These are phyloP conservation scores for Heterobasidion irregulare DNA, from an alignment of 1,284 basidiomycete species.

Conservation along the genomic window DNA sequence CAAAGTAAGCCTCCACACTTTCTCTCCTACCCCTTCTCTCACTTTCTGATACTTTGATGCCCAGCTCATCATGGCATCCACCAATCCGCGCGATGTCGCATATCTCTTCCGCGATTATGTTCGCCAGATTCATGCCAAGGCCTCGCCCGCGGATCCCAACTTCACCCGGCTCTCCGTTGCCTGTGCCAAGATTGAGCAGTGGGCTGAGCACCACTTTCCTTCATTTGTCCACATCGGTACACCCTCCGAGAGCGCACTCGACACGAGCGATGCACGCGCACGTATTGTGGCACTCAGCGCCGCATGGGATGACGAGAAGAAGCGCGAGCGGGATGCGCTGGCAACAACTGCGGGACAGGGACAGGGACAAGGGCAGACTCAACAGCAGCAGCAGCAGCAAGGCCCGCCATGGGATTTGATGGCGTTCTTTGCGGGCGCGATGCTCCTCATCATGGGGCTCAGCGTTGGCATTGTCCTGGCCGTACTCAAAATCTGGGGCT, in stretches of 20 bases:
- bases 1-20: constrained; percentile 34
- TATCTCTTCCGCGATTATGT: constrained; percentile 83
- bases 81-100: constrained; percentile 89
- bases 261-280: constrained; percentile 41
- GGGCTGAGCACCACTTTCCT: constrained; percentile 86
- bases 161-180: constrained; percentile 76
- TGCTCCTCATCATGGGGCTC: constrained; percentile 26
- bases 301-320: constrained; percentile 18
- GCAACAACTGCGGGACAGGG: constrained; percentile 16
- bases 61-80: constrained; percentile 84
- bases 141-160: constrained; percentile 79
- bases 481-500: not conserved
- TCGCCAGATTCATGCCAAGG: constrained; percentile 77
- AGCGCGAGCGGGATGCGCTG: constrained; percentile 22
- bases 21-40: not conserved
- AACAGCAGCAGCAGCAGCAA: constrained; percentile 3
- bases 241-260: constrained; percentile 26
- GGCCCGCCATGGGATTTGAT: constrained; percentile 17
- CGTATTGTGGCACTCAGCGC: constrained; percentile 15
- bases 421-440: constrained; percentile 27
- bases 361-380: not conserved
- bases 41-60: not conserved
- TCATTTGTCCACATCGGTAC: constrained; percentile 61
- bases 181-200: constrained; percentile 88
- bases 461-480: not conserved